Evolutionary conservation across 768 basidiomycete genomes (phyloP).

Genomic region (Naematelia aurantialba): DNA sequence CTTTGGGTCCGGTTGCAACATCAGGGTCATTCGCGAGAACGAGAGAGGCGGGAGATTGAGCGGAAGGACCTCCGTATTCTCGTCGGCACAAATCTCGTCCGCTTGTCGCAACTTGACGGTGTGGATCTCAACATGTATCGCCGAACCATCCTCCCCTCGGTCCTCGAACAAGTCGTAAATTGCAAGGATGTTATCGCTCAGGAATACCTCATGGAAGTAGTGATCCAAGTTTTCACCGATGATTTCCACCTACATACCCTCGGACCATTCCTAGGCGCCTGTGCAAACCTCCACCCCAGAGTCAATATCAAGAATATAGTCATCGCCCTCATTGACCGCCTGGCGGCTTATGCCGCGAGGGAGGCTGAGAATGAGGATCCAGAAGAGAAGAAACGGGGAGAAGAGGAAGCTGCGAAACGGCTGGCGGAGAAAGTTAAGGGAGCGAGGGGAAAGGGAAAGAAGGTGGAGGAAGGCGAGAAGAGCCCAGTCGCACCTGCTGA

Average conservation of each 20-base stretch:
- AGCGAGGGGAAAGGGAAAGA: slow-evolving; percentile 64
- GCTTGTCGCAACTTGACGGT: slow-evolving; percentile 90
- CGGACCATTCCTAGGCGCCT: slow-evolving; percentile 93
- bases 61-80: slow-evolving; percentile 90
- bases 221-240: slow-evolving; percentile 98
- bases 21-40: slow-evolving; percentile 92
- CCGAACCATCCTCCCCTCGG: slow-evolving; percentile 76
- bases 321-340: slow-evolving; percentile 90
- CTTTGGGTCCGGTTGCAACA: slow-evolving; percentile 98
- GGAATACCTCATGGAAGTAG: slow-evolving; percentile 98
- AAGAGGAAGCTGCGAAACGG: slow-evolving; percentile 84
- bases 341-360: slow-evolving; percentile 91
- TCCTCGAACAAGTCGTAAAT: slow-evolving; percentile 94
- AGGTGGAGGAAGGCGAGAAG: slow-evolving; percentile 24
- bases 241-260: slow-evolving; percentile 96
- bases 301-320: slow-evolving; percentile 99
- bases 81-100: slow-evolving; percentile 95
- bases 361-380: slow-evolving; percentile 96
- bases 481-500: slow-evolving; percentile 26
- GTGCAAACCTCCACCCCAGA: slow-evolving; percentile 92
- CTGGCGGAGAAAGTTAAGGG: slow-evolving; percentile 78
- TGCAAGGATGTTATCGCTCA: slow-evolving; percentile 99
- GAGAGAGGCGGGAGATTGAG: slow-evolving; percentile 96
- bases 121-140: slow-evolving; percentile 93
- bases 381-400: slow-evolving; percentile 86